Evolutionary conservation across 805 yeast species (phyloP).

Genomic region (Lipomyces kockii): DNA sequence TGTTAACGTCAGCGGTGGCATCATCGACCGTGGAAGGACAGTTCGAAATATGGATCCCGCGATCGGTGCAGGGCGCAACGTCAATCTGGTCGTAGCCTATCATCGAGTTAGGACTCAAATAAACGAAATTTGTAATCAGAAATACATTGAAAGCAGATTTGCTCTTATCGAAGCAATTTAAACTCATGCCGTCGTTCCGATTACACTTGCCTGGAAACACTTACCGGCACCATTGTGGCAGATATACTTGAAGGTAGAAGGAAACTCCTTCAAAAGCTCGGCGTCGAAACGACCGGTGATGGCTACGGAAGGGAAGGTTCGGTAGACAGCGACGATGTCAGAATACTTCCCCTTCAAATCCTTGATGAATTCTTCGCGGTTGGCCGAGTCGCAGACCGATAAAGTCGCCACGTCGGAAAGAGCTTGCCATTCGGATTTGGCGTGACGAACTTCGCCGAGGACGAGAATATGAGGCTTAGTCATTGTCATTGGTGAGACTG

Average conservation of each 20-base stretch:
- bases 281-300: constrained; percentile 69
- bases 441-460: constrained; percentile 64
- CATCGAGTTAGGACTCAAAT: background rate
- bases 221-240: constrained; percentile 69
- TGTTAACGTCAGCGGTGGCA: constrained; percentile 75
- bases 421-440: constrained; percentile 68
- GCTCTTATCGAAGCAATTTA: background rate
- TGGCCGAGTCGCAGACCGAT: constrained; percentile 30
- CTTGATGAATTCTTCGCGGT: constrained; percentile 48
- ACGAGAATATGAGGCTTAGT: constrained; percentile 65
- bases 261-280: constrained; percentile 61
- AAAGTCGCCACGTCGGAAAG: constrained; percentile 47
- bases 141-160: background rate
- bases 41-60: constrained; percentile 66
- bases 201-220: constrained; percentile 38
- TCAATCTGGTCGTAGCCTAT: constrained; percentile 67
- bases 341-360: constrained; percentile 52
- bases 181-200: background rate
- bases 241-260: constrained; percentile 57
- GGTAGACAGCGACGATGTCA: constrained; percentile 51
- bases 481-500: constrained; percentile 22
- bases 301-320: constrained; percentile 59
- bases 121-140: background rate
- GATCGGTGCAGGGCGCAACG: constrained; percentile 55
- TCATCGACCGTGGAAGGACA: constrained; percentile 68